Conservation (phyloP, 495 filamentous ascomycete species). For the Aspergillus sparsus region DNA sequence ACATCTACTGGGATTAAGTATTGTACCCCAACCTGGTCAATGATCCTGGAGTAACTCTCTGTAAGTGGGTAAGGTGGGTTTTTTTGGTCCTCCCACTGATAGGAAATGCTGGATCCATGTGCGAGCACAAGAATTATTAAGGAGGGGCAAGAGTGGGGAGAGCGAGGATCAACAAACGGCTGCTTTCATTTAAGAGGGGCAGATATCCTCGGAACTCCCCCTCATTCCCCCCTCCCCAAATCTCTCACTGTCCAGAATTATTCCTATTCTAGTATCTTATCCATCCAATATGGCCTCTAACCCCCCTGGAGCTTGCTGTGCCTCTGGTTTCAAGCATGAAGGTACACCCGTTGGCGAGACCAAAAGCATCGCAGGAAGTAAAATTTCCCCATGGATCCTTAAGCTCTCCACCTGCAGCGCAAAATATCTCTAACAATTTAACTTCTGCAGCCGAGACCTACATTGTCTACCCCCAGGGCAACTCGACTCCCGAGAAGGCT, state of each 20-base stretch:
- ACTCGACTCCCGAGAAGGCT: slow-evolving; percentile 45
- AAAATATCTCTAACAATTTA: slow-evolving; percentile 2
- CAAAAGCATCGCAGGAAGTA: slow-evolving; percentile 45
- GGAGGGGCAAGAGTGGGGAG: slow-evolving; percentile 5
- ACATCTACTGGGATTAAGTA: not conserved
- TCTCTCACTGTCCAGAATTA: not conserved
- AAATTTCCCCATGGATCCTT: slow-evolving; percentile 15
- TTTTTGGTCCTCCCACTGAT: not conserved
- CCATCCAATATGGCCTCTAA: slow-evolving; percentile 56
- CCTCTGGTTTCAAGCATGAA: slow-evolving; percentile 54
- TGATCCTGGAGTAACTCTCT: not conserved
- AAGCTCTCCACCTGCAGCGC: slow-evolving; percentile 32
- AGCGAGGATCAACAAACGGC: not conserved
- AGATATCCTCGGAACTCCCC: not conserved
- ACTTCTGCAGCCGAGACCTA: slow-evolving; percentile 41
- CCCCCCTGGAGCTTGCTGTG: slow-evolving; percentile 58
- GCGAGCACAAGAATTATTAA: not conserved
- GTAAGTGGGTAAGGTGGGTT: not conserved
- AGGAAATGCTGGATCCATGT: not conserved
- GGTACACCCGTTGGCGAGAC: slow-evolving; percentile 43
- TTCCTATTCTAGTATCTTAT: not conserved
- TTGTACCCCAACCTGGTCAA: not conserved
- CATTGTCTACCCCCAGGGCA: slow-evolving; percentile 43
- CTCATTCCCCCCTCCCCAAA: not conserved
- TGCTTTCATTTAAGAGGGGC: slow-evolving; percentile 8